Conservation (phyloP, 2,329 filamentous ascomycete genomes). For the Fusarium sp. region DNA sequence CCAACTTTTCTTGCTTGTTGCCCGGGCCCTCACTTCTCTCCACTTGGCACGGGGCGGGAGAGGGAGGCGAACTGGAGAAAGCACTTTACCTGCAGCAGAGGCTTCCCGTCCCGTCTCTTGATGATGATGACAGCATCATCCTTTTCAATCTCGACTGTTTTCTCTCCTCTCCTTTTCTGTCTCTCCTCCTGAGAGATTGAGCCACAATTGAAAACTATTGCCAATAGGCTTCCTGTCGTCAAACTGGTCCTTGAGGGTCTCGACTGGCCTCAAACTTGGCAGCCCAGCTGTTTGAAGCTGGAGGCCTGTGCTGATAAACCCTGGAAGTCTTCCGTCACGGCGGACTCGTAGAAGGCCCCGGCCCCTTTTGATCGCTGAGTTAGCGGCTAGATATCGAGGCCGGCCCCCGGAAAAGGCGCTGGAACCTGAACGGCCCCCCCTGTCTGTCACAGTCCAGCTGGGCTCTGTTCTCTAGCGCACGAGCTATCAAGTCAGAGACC, state of each 20-base stretch:
- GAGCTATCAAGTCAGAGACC: not conserved
- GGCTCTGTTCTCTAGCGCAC: not conserved
- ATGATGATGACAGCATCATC: slow-evolving; percentile 10
- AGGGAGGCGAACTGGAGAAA: slow-evolving; percentile 16
- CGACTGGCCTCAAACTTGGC: slow-evolving; percentile 18
- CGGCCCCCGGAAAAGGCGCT: slow-evolving; percentile 28
- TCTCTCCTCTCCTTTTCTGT: slow-evolving; percentile 12
- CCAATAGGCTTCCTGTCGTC: slow-evolving; percentile 15
- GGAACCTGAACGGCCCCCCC: slow-evolving; percentile 22
- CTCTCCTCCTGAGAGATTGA: not conserved
- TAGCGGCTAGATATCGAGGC: slow-evolving; percentile 19
- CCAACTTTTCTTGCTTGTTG: slow-evolving; percentile 22
- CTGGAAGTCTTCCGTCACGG: not conserved
- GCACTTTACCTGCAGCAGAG: slow-evolving; percentile 36
- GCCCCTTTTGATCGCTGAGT: not conserved
- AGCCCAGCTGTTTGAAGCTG: not conserved
- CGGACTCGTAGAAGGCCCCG: not conserved
- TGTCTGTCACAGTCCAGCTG: slow-evolving; percentile 17
- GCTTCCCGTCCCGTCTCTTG: not conserved
- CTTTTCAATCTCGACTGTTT: slow-evolving; percentile 5
- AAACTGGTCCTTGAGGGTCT: slow-evolving; percentile 1
- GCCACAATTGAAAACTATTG: slow-evolving; percentile 16
- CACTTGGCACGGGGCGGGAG: slow-evolving; percentile 10
- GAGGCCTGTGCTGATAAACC: slow-evolving; percentile 1
- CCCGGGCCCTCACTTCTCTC: slow-evolving; percentile 2